Evolutionary conservation across 805 yeast genomes (phyloP), one percentile per base, ranked within the genome.

Genomic region (Tetrapisispora arboricola): DNA sequence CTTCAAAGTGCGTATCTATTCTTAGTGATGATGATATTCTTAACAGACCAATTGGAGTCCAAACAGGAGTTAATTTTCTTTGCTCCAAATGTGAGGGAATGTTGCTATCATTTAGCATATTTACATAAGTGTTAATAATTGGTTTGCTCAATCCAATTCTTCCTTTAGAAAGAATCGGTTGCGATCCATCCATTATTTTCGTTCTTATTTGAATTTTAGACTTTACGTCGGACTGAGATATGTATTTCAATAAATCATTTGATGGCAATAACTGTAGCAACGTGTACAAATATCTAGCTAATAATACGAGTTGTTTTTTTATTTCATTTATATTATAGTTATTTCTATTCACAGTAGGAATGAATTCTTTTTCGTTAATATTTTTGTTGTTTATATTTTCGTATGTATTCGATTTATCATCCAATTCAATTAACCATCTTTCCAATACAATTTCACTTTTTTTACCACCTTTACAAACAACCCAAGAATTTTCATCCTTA

Each of bases 371-470:
- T 18, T 27, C 38, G 4, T 46, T 7, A 25, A 11, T 28, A n/a
- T n/a, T 28, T 8, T 46, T 20, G 31, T 44, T 49, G 7, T 48
- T 49, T 54, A 65, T 56, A 55, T 66, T 20, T 32, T 63, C 65
- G 15, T 73, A 54, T 12, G 56, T 43, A 17, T 50, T 41, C 2
- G 62, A 54, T 13, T 47, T 46, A 29, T 47, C 61, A 52, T 82
- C 88, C 45, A 88, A 73, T 58, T 88, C 95, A 26, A 92, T 64
- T 19, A 86, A 68, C 98, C 98, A 92, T 44, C 98, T 71, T 55
- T 92, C 98, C 43, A 92, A 64, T 2, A 92, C 96, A n/a, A 92
- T 75, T 60, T 90, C 97, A 15, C 76, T 70, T 52, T 82, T 82
- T 52, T 73, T 76, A 3, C 72, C 67, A 12, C 80, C 81, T 44